Evolutionary conservation across 2,329 filamentous ascomycete genomes (phyloP), one percentile per base, ranked within the genome.

Genomic region (Bertia moriformis): DNA sequence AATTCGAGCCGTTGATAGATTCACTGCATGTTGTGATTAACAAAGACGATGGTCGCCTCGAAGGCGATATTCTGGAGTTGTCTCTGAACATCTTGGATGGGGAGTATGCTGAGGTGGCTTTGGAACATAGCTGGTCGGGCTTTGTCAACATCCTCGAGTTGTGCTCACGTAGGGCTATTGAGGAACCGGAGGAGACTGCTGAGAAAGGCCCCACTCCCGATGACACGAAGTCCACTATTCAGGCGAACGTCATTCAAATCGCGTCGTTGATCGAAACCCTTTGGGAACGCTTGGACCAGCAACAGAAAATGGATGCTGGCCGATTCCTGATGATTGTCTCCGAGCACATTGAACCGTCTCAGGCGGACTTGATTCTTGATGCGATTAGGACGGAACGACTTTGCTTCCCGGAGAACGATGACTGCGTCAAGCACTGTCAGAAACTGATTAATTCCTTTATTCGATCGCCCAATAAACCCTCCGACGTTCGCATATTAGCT

Each of bases 21-120:
- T 57, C 55, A 18, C 53, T 62, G 18, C 42, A 48, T 17, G 43
- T 49, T 24, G 54, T 58, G 29, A 44, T 53, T 1, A 47, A 51
- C 38, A 59, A 53, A 35, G 52, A 61, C 19, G 58, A 60, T 40
- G 51, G 52, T 17, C 53, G 56, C 14, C 48, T 62, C 18, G 53
- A 61, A 38, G 53, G 57, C 1, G 59, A 61, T 42, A 51, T 60
- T 19, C 41, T 61, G 40, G 57, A 62, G 40, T 44, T 62, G 38
- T 61, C 57, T 44, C 41, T 60, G 19, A 60, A 53, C 41, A 51
- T 56, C 29, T 40, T 62, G 30, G 58, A 61, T 39, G 56, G 59
- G 7, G 57, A 59, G 18, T 60, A 52, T 40, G 40, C 49, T 19
- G 43, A 46, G 13, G 43, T 56, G 22, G 51, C 53, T 19, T 40